A percentile compares a stretch with the other conserved stretches of the same genome.
Evolutionary conservation across 768 basidiomycete genomes (phyloP).

Genomic region (Pulveroboletus sp.): DNA sequence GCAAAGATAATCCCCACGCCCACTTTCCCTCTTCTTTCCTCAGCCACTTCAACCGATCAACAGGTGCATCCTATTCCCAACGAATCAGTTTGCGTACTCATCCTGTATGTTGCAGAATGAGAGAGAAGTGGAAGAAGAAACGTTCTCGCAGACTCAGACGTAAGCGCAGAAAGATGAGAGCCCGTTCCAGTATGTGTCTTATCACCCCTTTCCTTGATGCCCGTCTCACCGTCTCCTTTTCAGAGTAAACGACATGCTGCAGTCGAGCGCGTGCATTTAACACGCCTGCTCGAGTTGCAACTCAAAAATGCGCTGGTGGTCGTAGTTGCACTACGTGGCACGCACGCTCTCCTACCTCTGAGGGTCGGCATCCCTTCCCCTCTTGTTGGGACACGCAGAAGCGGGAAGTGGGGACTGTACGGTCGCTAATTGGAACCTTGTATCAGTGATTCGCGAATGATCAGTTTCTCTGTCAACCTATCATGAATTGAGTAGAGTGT

Average conservation of each 20-base stretch:
- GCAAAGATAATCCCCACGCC: constrained; percentile 21
- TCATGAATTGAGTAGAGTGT: no score
- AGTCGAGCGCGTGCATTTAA: constrained; percentile 28
- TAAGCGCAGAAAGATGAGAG: constrained; percentile 95
- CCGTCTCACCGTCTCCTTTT: background rate
- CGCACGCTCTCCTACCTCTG: constrained; percentile 27
- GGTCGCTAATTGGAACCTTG: constrained; percentile 22
- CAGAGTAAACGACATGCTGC: constrained; percentile 36
- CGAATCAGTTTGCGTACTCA: background rate
- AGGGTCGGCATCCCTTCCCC: constrained; percentile 18
- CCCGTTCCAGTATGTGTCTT: constrained; percentile 76
- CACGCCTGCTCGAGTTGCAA: constrained; percentile 14
- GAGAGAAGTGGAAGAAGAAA: constrained; percentile 98
- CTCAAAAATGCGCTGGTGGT: constrained; percentile 12
- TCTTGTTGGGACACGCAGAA: constrained; percentile 24
- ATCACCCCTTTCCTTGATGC: background rate
- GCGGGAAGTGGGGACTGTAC: constrained; percentile 20
- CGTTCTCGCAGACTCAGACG: constrained; percentile 88
- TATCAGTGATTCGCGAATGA: constrained; percentile 21
- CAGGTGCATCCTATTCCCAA: constrained; percentile 19
- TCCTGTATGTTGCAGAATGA: constrained; percentile 51
- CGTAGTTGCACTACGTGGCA: constrained; percentile 19
- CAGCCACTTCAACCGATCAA: constrained; percentile 30
- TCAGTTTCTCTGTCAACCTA: constrained; percentile 4
- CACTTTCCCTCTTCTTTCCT: constrained; percentile 9